These are phyloP conservation scores for Schrenkiella parvula DNA, from an alignment of 345 rosid genomes.

Conservation along the genomic window DNA sequence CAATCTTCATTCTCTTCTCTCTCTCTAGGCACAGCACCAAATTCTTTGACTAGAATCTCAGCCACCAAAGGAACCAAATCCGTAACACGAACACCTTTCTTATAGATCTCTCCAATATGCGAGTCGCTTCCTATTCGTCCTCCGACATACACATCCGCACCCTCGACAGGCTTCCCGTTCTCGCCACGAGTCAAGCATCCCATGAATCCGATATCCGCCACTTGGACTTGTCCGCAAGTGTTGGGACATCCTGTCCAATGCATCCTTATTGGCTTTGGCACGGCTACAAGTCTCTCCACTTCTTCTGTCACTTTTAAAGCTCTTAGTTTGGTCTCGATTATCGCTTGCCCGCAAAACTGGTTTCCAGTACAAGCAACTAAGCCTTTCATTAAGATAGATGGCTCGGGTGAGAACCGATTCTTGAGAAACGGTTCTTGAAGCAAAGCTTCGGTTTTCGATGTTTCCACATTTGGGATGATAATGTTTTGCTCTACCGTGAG, in stretches of 20 bases:
- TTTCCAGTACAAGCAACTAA: conserved; percentile 79
- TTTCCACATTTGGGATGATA: conserved; percentile 72
- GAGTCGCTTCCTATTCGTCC: conserved; percentile 88
- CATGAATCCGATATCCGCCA: conserved; percentile 95
- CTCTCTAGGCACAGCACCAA: conserved; percentile 87
- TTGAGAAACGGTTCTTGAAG: conserved; percentile 60
- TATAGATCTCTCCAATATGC: conserved; percentile 68
- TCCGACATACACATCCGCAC: conserved; percentile 78
- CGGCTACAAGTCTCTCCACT: conserved; percentile 66
- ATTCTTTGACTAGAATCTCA: conserved; percentile 64
- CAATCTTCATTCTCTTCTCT: conserved; percentile 80
- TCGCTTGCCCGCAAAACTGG: conserved; percentile 91
- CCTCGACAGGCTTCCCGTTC: conserved; percentile 51
- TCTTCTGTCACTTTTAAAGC: conserved; percentile 86
- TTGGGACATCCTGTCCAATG: conserved; percentile 99
- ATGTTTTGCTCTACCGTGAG: conserved; percentile 93
- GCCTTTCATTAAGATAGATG: conserved; percentile 67
- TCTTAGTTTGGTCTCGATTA: conserved; percentile 89
- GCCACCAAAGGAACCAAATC: conserved; percentile 77
- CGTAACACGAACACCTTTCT: conserved; percentile 83
- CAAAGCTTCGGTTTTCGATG: conserved; percentile 64
- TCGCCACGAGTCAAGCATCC: conserved; percentile 90
- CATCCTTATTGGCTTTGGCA: conserved; percentile 66
- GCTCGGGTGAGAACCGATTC: conserved; percentile 55
- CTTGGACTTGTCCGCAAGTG: conserved; percentile 59